Conservation (phyloP, 495 filamentous ascomycete genomes). For the Lophiotrema nucula region DNA sequence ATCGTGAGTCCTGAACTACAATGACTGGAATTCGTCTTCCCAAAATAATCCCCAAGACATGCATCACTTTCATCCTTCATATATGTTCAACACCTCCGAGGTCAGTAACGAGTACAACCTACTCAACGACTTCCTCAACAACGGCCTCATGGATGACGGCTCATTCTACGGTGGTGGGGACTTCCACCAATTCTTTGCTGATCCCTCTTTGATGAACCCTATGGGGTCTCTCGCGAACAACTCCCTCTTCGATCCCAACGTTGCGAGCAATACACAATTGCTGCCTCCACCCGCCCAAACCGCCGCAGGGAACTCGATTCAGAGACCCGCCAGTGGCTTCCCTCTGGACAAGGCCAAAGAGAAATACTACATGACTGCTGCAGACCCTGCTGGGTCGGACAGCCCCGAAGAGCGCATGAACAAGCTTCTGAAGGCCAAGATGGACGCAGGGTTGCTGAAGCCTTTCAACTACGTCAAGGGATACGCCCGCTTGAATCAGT, state of each 20-base stretch:
- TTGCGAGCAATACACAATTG: constrained; percentile 17
- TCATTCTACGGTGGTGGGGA: constrained; percentile 64
- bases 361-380: constrained; percentile 91
- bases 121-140: constrained; percentile 92
- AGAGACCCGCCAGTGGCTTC: constrained; percentile 57
- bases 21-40: constrained; percentile 65
- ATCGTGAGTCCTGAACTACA: constrained; percentile 57
- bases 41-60: constrained; percentile 89
- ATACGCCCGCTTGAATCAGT: constrained; percentile 80
- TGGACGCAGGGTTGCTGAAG: constrained; percentile 88
- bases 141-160: constrained; percentile 78
- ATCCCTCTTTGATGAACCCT: constrained; percentile 54
- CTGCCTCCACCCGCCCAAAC: constrained; percentile 34
- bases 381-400: constrained; percentile 88
- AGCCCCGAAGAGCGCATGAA: constrained; percentile 93
- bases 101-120: constrained; percentile 94
- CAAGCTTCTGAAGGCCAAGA: constrained; percentile 89
- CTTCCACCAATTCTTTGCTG: constrained; percentile 54
- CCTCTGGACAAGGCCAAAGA: constrained; percentile 82
- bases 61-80: constrained; percentile 89
- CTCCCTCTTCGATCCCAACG: constrained; percentile 27
- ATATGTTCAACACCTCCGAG: constrained; percentile 93
- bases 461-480: constrained; percentile 98
- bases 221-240: constrained; percentile 43
- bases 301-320: constrained; percentile 52